These are phyloP conservation scores for Spinellus fusiger DNA, from an alignment of 192 early-diverging fungal genomes.

Conservation along the genomic window DNA sequence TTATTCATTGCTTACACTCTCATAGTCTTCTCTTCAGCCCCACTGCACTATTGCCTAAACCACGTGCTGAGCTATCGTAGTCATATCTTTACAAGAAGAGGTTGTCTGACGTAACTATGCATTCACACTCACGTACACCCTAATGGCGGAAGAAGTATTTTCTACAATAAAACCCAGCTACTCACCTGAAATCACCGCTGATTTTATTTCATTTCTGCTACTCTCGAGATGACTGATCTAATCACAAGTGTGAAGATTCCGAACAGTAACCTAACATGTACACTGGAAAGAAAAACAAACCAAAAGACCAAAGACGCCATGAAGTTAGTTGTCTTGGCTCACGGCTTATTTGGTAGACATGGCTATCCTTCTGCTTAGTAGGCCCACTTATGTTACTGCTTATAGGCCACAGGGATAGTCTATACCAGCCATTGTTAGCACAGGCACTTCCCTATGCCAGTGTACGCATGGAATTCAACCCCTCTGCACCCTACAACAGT, in stretches of 20 bases:
- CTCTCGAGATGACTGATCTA: neutral
- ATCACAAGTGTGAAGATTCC: neutral
- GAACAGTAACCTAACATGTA: neutral
- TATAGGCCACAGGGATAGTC: constrained; percentile 35
- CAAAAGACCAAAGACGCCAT: neutral
- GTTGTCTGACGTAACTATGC: no score
- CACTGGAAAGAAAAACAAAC: neutral
- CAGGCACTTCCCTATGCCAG: constrained; percentile 25
- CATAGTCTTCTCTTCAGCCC: no score
- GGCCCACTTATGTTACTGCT: neutral
- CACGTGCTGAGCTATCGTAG: no score
- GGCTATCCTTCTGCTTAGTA: neutral
- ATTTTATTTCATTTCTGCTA: neutral
- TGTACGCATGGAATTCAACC: constrained; percentile 37
- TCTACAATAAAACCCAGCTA: no score
- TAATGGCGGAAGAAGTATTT: no score
- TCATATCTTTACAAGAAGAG: no score
- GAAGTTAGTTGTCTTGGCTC: neutral
- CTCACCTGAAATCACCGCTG: neutral
- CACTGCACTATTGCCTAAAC: no score
- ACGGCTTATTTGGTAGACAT: neutral
- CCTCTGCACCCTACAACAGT: no score
- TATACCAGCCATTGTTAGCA: constrained; percentile 30
- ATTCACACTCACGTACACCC: no score
- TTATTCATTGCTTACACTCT: neutral